phyloP scores from a whole-genome alignment of 495 filamentous ascomycete species.

The Lasiosphaeria hispida region DNA sequence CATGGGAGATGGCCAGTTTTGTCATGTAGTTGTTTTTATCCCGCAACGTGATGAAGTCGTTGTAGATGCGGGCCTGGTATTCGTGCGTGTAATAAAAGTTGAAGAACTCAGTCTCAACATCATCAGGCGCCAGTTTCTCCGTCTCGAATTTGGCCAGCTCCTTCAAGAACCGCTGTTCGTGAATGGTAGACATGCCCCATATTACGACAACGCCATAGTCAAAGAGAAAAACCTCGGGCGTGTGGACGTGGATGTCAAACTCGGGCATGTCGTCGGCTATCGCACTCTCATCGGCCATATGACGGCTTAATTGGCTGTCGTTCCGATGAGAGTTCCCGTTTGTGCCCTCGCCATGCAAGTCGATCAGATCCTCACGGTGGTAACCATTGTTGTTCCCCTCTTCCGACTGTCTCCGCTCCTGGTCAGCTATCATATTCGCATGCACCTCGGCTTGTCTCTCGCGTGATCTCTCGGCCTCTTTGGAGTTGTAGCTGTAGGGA shows the following conservation, averaged over 20 bases:
- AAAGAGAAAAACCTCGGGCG: slow-evolving; percentile 91
- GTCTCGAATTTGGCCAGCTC: slow-evolving; percentile 94
- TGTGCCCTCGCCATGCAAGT: slow-evolving; percentile 16
- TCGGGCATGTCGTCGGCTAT: slow-evolving; percentile 42
- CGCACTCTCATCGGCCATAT: slow-evolving; percentile 28
- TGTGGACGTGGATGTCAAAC: slow-evolving; percentile 78
- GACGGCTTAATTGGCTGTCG: slow-evolving; percentile 9
- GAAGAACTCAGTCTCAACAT: slow-evolving; percentile 94
- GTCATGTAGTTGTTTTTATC: slow-evolving; percentile 97
- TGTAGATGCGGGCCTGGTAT: slow-evolving; percentile 97
- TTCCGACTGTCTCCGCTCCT: slow-evolving; percentile 54
- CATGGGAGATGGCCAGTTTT: slow-evolving; percentile 94
- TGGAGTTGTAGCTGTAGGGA: slow-evolving; percentile 70
- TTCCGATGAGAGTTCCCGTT: slow-evolving; percentile 18
- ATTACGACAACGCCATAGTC: slow-evolving; percentile 99
- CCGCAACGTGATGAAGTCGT: slow-evolving; percentile 92
- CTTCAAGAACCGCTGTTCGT: slow-evolving; percentile 85
- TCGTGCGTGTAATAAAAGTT: slow-evolving; percentile 98
- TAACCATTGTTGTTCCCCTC: slow-evolving; percentile 15
- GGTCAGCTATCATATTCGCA: slow-evolving; percentile 44
- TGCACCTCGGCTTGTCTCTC: slow-evolving; percentile 41
- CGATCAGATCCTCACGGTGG: slow-evolving; percentile 31
- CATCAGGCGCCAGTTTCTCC: slow-evolving; percentile 82
- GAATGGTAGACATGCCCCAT: slow-evolving; percentile 87
- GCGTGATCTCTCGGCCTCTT: slow-evolving; percentile 30